Conservation (phyloP, 208 protist genomes). For the Trypanosoma avium region DNA sequence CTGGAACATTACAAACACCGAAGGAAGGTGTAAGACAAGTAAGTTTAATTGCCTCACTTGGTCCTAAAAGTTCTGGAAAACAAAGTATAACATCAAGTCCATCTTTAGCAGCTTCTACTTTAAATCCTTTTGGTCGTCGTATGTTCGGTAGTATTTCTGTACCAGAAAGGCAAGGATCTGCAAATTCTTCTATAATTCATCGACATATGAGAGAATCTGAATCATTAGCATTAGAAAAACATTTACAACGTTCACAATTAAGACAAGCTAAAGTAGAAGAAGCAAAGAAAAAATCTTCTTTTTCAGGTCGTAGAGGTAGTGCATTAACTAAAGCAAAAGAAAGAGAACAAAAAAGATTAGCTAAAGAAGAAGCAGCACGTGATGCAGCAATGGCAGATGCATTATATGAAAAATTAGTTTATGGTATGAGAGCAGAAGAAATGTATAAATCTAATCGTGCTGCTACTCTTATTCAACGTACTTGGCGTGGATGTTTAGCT, state of each 20-base stretch:
- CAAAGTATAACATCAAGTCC: background rate
- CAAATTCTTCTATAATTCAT: background rate
- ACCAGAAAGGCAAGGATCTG: background rate
- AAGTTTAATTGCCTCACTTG: background rate
- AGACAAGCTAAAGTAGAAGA: conserved; percentile 25
- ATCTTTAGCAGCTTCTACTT: background rate
- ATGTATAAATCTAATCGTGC: conserved; percentile 51
- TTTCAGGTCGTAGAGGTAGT: conserved; percentile 4
- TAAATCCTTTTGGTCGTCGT: conserved; percentile 49
- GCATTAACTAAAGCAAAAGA: conserved; percentile 26
- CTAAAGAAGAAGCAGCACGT: conserved; percentile 46
- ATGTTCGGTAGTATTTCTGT: conserved; percentile 32
- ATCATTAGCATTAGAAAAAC: conserved; percentile 11
- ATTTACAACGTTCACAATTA: conserved; percentile 9
- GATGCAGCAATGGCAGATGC: conserved; percentile 59
- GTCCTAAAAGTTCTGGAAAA: background rate
- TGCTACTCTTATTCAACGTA: conserved; percentile 63
- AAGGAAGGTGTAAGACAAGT: background rate
- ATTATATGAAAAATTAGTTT: conserved; percentile 71
- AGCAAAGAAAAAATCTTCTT: conserved; percentile 9
- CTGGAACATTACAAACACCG: background rate
- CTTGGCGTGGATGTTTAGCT: conserved; percentile 77
- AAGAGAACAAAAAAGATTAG: conserved; percentile 30
- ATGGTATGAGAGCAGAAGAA: conserved; percentile 68
- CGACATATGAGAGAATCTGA: background rate